These are phyloP conservation scores for Trichomonas vaginalis DNA, from an alignment of 208 protist genomes.

Conservation along the genomic window DNA sequence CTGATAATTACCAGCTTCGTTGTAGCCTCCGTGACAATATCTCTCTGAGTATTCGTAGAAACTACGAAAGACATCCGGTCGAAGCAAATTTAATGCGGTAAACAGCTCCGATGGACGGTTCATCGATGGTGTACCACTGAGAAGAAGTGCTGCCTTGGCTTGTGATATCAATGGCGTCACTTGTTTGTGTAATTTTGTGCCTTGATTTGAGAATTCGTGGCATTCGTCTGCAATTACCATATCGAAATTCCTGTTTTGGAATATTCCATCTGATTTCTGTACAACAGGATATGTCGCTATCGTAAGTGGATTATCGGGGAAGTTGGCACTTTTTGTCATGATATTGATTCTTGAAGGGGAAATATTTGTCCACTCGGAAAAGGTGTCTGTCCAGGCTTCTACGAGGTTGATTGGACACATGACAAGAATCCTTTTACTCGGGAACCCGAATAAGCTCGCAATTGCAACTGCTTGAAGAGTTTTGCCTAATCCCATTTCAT, in stretches of 20 bases:
- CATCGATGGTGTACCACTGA: constrained; percentile 32
- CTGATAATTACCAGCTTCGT: background rate
- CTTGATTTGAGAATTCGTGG: constrained; percentile 32
- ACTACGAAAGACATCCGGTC: constrained; percentile 10
- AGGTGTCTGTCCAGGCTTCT: constrained; percentile 17
- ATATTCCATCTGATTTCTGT: background rate
- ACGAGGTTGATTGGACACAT: constrained; percentile 24
- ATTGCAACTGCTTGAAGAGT: constrained; percentile 33
- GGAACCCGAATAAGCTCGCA: constrained; percentile 16
- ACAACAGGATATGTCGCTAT: background rate
- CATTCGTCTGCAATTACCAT: constrained; percentile 35
- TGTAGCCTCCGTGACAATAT: constrained; percentile 24
- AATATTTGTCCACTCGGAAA: constrained; percentile 8
- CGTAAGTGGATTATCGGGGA: background rate
- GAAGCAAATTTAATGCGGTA: constrained; percentile 17
- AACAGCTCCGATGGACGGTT: constrained; percentile 31
- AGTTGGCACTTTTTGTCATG: background rate
- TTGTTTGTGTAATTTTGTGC: constrained; percentile 24
- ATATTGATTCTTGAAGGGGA: background rate
- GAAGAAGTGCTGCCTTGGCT: constrained; percentile 21
- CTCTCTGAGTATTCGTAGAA: constrained; percentile 18
- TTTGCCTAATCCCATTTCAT: constrained; percentile 48
- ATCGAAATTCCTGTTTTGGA: background rate
- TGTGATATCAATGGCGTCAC: constrained; percentile 24
- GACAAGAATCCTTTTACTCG: constrained; percentile 29